Base-by-base conservation (phyloP, 257 asterid species). In the Dorcoceras hygrometricum region DNA sequence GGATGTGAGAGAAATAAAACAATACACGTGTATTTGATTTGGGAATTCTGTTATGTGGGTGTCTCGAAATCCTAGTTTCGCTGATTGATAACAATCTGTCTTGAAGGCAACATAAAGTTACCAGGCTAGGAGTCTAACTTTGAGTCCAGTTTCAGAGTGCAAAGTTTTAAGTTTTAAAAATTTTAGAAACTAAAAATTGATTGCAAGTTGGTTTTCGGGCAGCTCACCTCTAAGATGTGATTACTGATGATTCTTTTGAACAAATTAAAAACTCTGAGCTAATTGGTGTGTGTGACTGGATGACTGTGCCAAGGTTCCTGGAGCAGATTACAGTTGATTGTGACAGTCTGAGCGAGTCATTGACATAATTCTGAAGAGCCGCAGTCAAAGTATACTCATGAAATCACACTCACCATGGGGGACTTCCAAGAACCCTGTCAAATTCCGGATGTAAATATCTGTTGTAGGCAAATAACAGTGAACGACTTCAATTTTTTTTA, bases 341-440 rank as follows among this genome's bases (percentile, higher is more conserved):
- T 14, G 19, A 12, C n/a, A 39, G 19, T 39, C 16, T 46, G 20
- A 46, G 4, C 53, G 16, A 46, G 16, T 46, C 53, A 46, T 4
- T 46, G 20, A 8, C 53, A 16, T 16, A 16, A 4, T 16, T 46
- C 20, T 46, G 53, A 46, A 46, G 20, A 46, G 53, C 51, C 6
- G 19, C 19, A 3, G 19, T 43, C 19, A 19, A 43, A 43, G 51
- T 43, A 43, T 12, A 66, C 74, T 20, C 75, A 90, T 92, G 97
- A 92, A 86, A 61, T 77, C 89, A 27, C 87, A 76, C 67, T 73
- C 91, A 18, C 72, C 87, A 31, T 89, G 96, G 87, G 88, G 91
- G 66, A 77, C 86, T 11, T 77, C 91, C 28, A 89, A 79, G 76
- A 86, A 79, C 67, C 95, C 95, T 23, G 91, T 93, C 80, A 93